Conservation (phyloP, 2,329 filamentous ascomycete genomes). For the Rhinocladiella similis region DNA sequence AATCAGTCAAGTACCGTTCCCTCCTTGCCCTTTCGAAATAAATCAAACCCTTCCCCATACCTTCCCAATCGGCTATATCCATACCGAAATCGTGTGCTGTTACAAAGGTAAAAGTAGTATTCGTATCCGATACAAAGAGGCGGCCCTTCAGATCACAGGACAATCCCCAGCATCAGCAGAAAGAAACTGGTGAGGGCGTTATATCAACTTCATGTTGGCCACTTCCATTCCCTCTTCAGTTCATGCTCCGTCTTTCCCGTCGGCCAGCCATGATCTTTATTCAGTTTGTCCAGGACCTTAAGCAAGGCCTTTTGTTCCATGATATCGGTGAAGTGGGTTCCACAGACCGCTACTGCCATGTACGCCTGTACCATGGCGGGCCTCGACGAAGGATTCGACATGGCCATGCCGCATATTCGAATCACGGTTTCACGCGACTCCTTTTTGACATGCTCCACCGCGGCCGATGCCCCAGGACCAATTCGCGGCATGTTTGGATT, state of each 20-base stretch:
- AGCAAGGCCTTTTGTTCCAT: conserved; percentile 25
- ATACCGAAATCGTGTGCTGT: no score
- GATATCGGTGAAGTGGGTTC: conserved; percentile 24
- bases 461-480: conserved; percentile 26
- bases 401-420: conserved; percentile 59
- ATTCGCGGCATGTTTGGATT: conserved; percentile 32
- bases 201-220: conserved; percentile 10
- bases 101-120: not conserved
- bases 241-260: conserved; percentile 50
- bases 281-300: conserved; percentile 42
- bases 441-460: conserved; percentile 20
- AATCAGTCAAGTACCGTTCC: not conserved
- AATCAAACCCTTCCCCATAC: not conserved
- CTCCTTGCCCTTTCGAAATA: not conserved
- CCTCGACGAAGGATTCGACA: conserved; percentile 57
- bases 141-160: no score
- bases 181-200: no score
- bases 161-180: no score
- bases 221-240: conserved; percentile 52
- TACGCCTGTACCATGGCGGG: conserved; percentile 52
- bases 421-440: conserved; percentile 47
- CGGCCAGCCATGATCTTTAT: conserved; percentile 54
- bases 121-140: no score
- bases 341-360: conserved; percentile 27
- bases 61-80: no score